Conservation (phyloP, 2,329 filamentous ascomycete genomes). For the Talaromyces albobiverticillius region DNA sequence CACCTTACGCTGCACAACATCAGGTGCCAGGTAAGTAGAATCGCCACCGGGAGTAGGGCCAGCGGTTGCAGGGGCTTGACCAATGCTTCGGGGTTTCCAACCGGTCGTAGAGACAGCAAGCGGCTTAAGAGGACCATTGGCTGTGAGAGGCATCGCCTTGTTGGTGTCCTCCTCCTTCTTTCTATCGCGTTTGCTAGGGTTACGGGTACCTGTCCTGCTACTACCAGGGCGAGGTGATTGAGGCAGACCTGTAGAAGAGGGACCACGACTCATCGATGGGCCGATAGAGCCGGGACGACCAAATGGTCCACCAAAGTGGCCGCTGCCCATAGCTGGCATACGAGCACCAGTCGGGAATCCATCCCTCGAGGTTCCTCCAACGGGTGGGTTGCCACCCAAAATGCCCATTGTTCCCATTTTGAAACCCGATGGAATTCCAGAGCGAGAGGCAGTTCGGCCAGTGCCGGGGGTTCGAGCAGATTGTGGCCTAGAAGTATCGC, state of each 20-base stretch:
- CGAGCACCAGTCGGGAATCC: conserved; percentile 62
- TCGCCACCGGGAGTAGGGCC: conserved; percentile 50
- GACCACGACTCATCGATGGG: conserved; percentile 63
- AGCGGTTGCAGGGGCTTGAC: conserved; percentile 36
- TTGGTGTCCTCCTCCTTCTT: conserved; percentile 67
- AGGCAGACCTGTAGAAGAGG: conserved; percentile 54
- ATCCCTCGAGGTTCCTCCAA: conserved; percentile 67
- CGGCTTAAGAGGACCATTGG: conserved; percentile 75
- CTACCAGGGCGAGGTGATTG: conserved; percentile 69
- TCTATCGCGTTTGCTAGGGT: conserved; percentile 53
- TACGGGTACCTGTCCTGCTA: conserved; percentile 52
- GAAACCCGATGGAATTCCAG: conserved; percentile 52
- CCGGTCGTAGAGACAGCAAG: conserved; percentile 70
- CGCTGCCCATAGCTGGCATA: conserved; percentile 39
- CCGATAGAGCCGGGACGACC: conserved; percentile 64
- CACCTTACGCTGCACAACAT: conserved; percentile 96
- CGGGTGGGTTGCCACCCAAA: conserved; percentile 60
- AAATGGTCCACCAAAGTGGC: conserved; percentile 57
- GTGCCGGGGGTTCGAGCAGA: conserved; percentile 51
- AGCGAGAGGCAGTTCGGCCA: conserved; percentile 52
- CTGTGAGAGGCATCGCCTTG: conserved; percentile 89
- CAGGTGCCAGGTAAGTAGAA: conserved; percentile 71
- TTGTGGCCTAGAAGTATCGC: conserved; percentile 62
- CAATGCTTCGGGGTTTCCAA: conserved; percentile 83
- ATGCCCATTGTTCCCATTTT: conserved; percentile 78